phyloP scores from a whole-genome alignment of 2,329 filamentous ascomycete genomes.

The Hymenoscyphus fraxineus region DNA sequence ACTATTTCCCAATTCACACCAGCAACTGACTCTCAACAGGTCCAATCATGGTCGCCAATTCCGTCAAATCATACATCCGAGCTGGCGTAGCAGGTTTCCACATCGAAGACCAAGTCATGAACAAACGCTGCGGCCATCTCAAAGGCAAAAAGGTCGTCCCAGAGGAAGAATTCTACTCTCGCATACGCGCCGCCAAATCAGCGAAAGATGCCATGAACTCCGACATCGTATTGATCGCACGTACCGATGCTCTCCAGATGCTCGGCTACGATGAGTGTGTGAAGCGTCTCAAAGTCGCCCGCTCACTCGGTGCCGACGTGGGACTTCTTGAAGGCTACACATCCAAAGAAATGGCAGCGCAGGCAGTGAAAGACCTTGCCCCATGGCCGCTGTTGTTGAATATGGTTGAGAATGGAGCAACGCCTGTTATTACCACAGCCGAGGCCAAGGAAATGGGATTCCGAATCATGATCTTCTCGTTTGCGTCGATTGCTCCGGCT shows the following conservation, averaged over 20 bases:
- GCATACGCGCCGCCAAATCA: conserved; percentile 53
- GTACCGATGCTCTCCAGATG: conserved; percentile 57
- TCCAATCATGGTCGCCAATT: conserved; percentile 40
- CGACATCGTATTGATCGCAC: conserved; percentile 62
- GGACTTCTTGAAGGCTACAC: conserved; percentile 58
- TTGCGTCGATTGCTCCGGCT: conserved; percentile 5
- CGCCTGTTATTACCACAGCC: conserved; percentile 47
- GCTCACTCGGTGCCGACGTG: conserved; percentile 54
- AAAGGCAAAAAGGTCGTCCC: conserved; percentile 57
- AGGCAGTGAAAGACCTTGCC: conserved; percentile 43
- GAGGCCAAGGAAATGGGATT: conserved; percentile 55
- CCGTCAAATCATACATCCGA: conserved; percentile 33
- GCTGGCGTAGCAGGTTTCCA: conserved; percentile 57
- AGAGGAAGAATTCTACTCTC: conserved; percentile 42
- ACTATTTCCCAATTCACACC: neutral
- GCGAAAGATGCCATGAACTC: conserved; percentile 46
- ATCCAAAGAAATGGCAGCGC: conserved; percentile 46
- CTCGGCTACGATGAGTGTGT: conserved; percentile 56
- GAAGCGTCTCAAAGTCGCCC: conserved; percentile 46
- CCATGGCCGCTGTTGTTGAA: conserved; percentile 50
- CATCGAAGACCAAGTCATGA: conserved; percentile 60
- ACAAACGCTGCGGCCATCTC: conserved; percentile 64
- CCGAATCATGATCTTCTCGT: conserved; percentile 54
- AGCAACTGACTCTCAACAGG: conserved; percentile 5
- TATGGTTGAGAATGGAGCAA: conserved; percentile 53